Conservation (phyloP, 2,329 filamentous ascomycete species). For the Mycosphaerella arachidis region DNA sequence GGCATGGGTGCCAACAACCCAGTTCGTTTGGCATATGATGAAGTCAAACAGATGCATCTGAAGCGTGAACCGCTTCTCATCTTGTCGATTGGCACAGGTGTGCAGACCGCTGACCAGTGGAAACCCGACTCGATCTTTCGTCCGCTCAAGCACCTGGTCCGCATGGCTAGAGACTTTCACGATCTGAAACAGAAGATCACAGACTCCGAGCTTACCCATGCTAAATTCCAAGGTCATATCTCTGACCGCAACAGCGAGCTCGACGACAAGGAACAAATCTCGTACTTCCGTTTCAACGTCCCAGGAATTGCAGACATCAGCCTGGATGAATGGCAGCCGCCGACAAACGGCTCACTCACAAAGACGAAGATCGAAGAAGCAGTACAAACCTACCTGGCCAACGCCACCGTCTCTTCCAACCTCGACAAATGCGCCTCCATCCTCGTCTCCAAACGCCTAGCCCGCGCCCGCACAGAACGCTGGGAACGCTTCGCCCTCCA, state of each 20-base stretch:
- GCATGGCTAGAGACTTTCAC: not conserved
- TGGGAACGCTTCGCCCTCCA: constrained; percentile 16
- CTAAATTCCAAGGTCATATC: not conserved
- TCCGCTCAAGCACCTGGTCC: not conserved
- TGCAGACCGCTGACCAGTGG: not conserved
- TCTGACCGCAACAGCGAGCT: not conserved
- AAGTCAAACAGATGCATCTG: constrained; percentile 16
- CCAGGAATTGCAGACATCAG: constrained; percentile 9
- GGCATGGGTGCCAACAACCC: constrained; percentile 20
- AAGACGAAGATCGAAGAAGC: constrained; percentile 7
- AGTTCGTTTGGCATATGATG: constrained; percentile 10
- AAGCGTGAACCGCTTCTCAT: constrained; percentile 11
- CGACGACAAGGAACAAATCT: not conserved
- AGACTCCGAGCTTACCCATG: constrained; percentile 9
- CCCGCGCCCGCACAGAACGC: constrained; percentile 8
- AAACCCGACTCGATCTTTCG: not conserved
- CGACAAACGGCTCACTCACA: constrained; percentile 2
- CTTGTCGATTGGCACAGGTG: constrained; percentile 17
- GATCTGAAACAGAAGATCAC: not conserved
- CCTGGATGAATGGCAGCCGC: constrained; percentile 13
- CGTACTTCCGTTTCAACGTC: constrained; percentile 16
- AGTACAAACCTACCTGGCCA: constrained; percentile 2
- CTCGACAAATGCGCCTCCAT: constrained; percentile 5
- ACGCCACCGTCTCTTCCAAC: not conserved
- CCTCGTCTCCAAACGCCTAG: constrained; percentile 4